Percentiles rank a stretch among this genome's conserved stretches.
Conservation (phyloP, 2,329 filamentous ascomycete species). For the Trichoderma polysporum region DNA sequence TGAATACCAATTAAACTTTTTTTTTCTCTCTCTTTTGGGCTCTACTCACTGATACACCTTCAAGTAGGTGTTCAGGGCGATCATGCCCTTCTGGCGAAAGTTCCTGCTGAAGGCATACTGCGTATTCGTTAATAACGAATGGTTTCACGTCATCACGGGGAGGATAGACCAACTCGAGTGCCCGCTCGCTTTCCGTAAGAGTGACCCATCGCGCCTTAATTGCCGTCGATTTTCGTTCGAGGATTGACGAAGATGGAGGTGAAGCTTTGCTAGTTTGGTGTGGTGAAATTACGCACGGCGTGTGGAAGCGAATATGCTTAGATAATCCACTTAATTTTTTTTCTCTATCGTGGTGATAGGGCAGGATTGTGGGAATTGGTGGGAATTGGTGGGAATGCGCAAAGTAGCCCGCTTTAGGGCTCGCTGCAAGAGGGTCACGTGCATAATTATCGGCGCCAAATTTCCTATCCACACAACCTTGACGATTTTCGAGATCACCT, state of each 20-base stretch:
- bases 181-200: slow-evolving; percentile 82
- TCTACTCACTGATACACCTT: slow-evolving; percentile 74
- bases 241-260: slow-evolving; percentile 38
- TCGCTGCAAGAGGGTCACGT: slow-evolving; percentile 31
- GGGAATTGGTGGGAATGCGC: slow-evolving; percentile 25
- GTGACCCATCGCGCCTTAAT: slow-evolving; percentile 76
- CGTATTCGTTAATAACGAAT: slow-evolving; percentile 31
- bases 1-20: slow-evolving; percentile 14
- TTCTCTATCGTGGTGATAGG: slow-evolving; percentile 30
- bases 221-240: slow-evolving; percentile 42
- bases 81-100: slow-evolving; percentile 95
- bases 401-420: slow-evolving; percentile 36
- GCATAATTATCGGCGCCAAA: slow-evolving; percentile 29
- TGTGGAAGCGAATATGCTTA: slow-evolving; percentile 38
- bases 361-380: slow-evolving; percentile 32
- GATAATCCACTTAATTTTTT: slow-evolving; percentile 39
- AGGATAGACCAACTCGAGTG: slow-evolving; percentile 67
- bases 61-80: slow-evolving; percentile 91
- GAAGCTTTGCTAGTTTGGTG: slow-evolving; percentile 34
- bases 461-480: slow-evolving; percentile 38
- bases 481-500: slow-evolving; percentile 30
- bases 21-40: slow-evolving; percentile 21
- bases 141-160: slow-evolving; percentile 12
- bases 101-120: slow-evolving; percentile 89
- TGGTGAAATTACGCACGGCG: slow-evolving; percentile 41